A percentile compares a stretch with the other conserved stretches of the same genome.
Conservation (phyloP, 805 yeast genomes). For the Suhomyces sp. region DNA sequence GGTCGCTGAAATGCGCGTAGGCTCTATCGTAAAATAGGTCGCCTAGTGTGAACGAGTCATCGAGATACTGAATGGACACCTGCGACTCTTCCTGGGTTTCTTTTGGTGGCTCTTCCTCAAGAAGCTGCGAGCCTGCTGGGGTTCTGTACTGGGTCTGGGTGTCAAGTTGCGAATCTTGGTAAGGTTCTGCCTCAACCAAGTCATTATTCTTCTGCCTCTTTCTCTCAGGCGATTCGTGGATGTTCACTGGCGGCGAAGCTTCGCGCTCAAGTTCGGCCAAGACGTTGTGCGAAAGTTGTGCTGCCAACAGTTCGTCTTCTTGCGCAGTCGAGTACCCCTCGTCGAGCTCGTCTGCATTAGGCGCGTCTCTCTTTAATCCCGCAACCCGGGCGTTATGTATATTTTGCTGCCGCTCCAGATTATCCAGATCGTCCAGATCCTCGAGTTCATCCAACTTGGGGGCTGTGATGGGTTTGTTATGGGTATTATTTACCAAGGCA, state of each 20-base stretch:
- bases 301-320: conserved; percentile 1
- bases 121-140: background rate
- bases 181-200: background rate
- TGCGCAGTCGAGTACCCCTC: conserved; percentile 4
- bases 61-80: conserved; percentile 5
- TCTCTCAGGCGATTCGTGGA: background rate
- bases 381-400: background rate
- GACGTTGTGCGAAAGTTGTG: background rate
- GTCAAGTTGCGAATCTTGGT: background rate
- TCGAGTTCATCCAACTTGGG: background rate
- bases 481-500: conserved; percentile 3
- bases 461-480: background rate
- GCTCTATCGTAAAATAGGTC: conserved; percentile 2
- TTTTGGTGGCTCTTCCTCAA: background rate
- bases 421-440: background rate
- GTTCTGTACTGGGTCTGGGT: background rate
- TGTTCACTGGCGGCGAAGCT: background rate
- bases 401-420: background rate
- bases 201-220: background rate
- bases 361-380: background rate
- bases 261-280: background rate
- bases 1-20: conserved; percentile 4
- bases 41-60: background rate
- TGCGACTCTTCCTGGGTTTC: conserved; percentile 1
- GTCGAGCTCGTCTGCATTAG: background rate